These are phyloP conservation scores for Linnemannia schmuckeri DNA, from an alignment of 192 early-diverging fungal genomes.

Conservation along the genomic window DNA sequence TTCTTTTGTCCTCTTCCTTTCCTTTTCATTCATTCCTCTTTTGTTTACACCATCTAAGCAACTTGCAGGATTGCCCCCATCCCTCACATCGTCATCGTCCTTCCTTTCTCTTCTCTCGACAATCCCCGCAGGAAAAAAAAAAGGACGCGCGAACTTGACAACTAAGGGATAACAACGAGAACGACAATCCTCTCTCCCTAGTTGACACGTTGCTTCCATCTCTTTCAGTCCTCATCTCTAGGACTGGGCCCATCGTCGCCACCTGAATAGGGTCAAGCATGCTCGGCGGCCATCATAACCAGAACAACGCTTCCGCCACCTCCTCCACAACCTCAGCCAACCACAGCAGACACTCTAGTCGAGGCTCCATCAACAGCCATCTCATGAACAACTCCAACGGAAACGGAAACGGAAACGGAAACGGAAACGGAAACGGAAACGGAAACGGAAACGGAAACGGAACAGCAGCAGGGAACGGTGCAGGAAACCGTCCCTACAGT, in stretches of 20 bases:
- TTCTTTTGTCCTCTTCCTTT: no score
- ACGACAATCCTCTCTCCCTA: background rate
- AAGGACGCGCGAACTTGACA: no score
- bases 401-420: background rate
- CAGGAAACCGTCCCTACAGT: slow-evolving; percentile 26
- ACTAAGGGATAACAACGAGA: background rate
- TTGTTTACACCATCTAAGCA: no score
- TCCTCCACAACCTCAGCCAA: background rate
- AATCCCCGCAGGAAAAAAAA: no score
- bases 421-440: background rate
- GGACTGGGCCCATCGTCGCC: background rate
- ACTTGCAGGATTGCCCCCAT: no score
- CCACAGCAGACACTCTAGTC: slow-evolving; percentile 2
- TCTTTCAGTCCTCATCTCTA: background rate
- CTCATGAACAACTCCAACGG: slow-evolving; percentile 5
- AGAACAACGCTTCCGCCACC: background rate
- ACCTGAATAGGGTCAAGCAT: background rate
- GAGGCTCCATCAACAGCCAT: slow-evolving; percentile 14
- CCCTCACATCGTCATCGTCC: no score
- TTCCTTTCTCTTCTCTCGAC: no score
- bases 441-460: no score
- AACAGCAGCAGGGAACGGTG: background rate
- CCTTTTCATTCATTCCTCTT: no score
- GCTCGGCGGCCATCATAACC: slow-evolving; percentile 30
- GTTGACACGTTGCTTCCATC: background rate